Evolutionary conservation across 805 yeast genomes (phyloP).

Genomic region (Metschnikowia peoriensis): DNA sequence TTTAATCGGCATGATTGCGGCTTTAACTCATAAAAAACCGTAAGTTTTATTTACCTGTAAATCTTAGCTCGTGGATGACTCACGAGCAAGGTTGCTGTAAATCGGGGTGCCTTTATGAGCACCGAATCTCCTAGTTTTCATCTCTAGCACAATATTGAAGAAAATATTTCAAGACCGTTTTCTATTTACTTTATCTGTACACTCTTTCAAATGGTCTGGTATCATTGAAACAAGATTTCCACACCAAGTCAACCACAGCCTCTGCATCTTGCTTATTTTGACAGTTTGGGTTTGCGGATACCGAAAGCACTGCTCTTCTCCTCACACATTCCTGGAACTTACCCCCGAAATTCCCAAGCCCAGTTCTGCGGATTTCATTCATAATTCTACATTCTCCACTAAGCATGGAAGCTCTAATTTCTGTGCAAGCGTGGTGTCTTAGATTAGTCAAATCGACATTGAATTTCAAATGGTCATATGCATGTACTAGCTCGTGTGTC

Average conservation of each 20-base stretch:
- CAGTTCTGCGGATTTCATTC: constrained; percentile 70
- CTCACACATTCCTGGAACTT: constrained; percentile 92
- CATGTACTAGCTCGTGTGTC: constrained; percentile 91
- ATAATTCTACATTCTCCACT: constrained; percentile 94
- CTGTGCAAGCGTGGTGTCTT: constrained; percentile 95
- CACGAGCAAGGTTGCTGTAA: too few relatives aligned
- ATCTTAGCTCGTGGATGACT: too few relatives aligned
- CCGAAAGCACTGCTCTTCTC: constrained; percentile 84
- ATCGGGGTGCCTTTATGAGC: too few relatives aligned
- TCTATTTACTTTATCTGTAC: constrained; percentile 48
- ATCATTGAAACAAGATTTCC: constrained; percentile 90
- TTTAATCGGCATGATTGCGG: too few relatives aligned
- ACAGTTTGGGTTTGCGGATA: constrained; percentile 83
- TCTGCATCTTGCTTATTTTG: constrained; percentile 69
- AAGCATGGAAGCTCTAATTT: constrained; percentile 86
- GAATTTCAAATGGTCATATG: constrained; percentile 86
- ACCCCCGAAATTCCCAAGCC: constrained; percentile 53
- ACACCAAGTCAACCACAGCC: constrained; percentile 78
- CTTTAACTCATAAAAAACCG: too few relatives aligned
- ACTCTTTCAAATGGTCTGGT: constrained; percentile 95
- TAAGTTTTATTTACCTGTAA: too few relatives aligned
- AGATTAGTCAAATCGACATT: constrained; percentile 81
- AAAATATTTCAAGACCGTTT: background rate
- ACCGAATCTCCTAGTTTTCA: too few relatives aligned
- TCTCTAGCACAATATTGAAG: too few relatives aligned